These are phyloP conservation scores for Apophysomyces variabilis DNA, from an alignment of 371 early-diverging fungal genomes.

Conservation along the genomic window DNA sequence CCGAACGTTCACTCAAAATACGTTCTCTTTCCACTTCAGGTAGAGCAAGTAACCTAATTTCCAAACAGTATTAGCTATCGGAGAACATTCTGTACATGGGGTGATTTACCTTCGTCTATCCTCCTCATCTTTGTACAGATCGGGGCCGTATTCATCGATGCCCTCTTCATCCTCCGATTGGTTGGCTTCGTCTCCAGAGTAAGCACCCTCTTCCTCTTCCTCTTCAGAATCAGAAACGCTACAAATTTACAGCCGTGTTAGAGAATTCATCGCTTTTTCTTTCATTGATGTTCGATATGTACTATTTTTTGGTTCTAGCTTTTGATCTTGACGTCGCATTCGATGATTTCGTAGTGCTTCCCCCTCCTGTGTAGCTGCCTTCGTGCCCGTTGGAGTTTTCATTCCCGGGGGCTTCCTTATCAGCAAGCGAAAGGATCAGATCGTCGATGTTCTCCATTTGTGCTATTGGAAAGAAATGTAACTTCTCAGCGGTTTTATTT, in stretches of 20 bases:
- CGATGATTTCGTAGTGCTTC: not conserved
- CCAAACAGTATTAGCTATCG: not conserved
- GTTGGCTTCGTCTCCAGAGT: conserved; percentile 36
- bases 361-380: not conserved
- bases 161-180: conserved; percentile 65
- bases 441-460: conserved; percentile 22
- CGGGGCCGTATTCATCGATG: conserved; percentile 77
- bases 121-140: conserved; percentile 77
- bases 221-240: conserved; percentile 47
- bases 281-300: not conserved
- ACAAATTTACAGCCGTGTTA: not conserved
- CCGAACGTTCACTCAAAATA: conserved; percentile 78
- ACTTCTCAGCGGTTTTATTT: no score
- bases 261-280: not conserved
- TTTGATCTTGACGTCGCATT: conserved; percentile 3
- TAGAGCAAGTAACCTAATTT: conserved; percentile 58
- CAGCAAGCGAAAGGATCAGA: conserved; percentile 25
- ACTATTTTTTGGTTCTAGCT: conserved; percentile 13
- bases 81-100: not conserved
- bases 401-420: conserved; percentile 17
- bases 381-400: conserved; percentile 11
- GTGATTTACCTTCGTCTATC: conserved; percentile 60
- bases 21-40: conserved; percentile 80
- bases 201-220: conserved; percentile 31
- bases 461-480: not conserved